Conservation (phyloP, 306 rosid species). For the Inga oerstediana region DNA sequence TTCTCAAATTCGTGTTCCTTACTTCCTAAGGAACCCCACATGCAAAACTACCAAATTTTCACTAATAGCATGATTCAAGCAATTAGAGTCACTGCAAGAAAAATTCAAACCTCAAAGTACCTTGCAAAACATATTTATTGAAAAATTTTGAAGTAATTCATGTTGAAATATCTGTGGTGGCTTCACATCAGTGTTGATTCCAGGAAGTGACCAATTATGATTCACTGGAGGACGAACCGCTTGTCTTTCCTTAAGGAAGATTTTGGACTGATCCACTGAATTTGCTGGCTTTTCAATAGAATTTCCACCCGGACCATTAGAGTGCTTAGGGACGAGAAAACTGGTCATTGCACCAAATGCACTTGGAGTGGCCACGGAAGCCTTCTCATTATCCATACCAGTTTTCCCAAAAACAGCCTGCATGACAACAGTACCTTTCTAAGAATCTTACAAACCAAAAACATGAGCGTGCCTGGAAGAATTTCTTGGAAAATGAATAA, state of each 20-base stretch:
- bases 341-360: slow-evolving; percentile 98
- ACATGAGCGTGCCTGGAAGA: slow-evolving; percentile 20
- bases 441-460: slow-evolving; percentile 35
- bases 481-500: slow-evolving; percentile 26
- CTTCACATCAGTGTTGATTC: slow-evolving; percentile 54
- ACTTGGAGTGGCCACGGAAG: slow-evolving; percentile 69
- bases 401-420: slow-evolving; percentile 91
- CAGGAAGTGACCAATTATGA: slow-evolving; percentile 97
- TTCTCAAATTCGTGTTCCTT: slow-evolving; percentile 2
- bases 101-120: slow-evolving; percentile 42
- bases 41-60: slow-evolving; percentile 24
- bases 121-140: slow-evolving; percentile 97
- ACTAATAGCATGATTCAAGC: neutral
- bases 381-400: slow-evolving; percentile 69
- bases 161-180: slow-evolving; percentile 97
- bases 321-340: slow-evolving; percentile 95
- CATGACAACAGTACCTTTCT: slow-evolving; percentile 31
- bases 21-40: neutral
- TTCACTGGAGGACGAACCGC: slow-evolving; percentile 91
- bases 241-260: slow-evolving; percentile 74
- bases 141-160: slow-evolving; percentile 90
- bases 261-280: slow-evolving; percentile 71
- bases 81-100: slow-evolving; percentile 11
- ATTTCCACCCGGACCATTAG: slow-evolving; percentile 82
- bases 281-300: slow-evolving; percentile 70